A percentile compares a stretch with the other conserved stretches of the same genome.
Evolutionary conservation across 1,284 basidiomycete species (phyloP).

Genomic region (Malassezia arunalokei): DNA sequence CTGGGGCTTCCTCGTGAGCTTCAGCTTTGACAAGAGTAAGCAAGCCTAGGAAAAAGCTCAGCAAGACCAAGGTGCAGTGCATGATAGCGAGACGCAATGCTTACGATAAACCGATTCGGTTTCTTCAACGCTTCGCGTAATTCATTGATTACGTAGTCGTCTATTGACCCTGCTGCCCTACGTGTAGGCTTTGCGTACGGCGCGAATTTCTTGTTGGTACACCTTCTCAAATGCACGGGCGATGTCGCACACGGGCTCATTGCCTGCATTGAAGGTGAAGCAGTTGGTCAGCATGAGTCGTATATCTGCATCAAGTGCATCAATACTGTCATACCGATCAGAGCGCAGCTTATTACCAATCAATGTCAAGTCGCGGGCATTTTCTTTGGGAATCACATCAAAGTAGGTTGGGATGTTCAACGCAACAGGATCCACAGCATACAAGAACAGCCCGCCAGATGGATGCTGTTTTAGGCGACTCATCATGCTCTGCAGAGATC

Average conservation of each 20-base stretch:
- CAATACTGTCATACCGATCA: constrained; percentile 67
- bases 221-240: constrained; percentile 45
- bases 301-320: constrained; percentile 67
- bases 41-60: background rate
- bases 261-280: constrained; percentile 67
- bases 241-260: constrained; percentile 59
- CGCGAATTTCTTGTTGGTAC: constrained; percentile 34
- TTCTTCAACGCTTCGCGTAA: too few relatives aligned
- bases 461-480: constrained; percentile 49
- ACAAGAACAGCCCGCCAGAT: constrained; percentile 46
- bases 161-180: background rate
- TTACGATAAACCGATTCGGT: too few relatives aligned
- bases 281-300: constrained; percentile 75
- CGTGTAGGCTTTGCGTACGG: constrained; percentile 11
- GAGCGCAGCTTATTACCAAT: constrained; percentile 70
- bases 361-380: constrained; percentile 72
- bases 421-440: constrained; percentile 58
- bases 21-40: constrained; percentile 19
- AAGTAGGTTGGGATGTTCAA: constrained; percentile 71
- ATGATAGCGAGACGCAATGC: background rate
- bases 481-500: constrained; percentile 62
- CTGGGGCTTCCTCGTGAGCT: constrained; percentile 29
- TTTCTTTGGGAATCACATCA: constrained; percentile 65
- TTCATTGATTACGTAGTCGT: too few relatives aligned
- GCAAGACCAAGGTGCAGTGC: background rate